Conservation (phyloP, 225 moss, liverwort and hornwort species). For the Thuidium tamariscinum region DNA sequence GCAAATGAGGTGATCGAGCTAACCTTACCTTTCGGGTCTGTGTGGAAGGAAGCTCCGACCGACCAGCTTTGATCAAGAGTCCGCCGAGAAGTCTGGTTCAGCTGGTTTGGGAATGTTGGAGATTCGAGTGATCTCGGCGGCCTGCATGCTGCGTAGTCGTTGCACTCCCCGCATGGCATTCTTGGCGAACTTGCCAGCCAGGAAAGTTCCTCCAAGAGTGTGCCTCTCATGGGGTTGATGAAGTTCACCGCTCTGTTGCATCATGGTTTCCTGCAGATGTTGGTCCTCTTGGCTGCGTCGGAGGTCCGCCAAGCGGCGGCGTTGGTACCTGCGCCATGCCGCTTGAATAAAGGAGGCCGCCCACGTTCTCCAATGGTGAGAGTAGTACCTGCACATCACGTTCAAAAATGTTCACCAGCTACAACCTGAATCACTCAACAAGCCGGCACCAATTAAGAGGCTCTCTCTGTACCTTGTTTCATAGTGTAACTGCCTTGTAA, state of each 20-base stretch:
- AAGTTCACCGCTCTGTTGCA: background rate
- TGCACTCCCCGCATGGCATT: slow-evolving; percentile 87
- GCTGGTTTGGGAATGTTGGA: slow-evolving; percentile 84
- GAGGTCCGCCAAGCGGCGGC: slow-evolving; percentile 45
- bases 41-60: background rate
- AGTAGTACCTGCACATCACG: slow-evolving; percentile 52
- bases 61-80: slow-evolving; percentile 4
- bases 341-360: slow-evolving; percentile 84
- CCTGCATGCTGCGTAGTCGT: slow-evolving; percentile 78
- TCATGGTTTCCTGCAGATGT: slow-evolving; percentile 32
- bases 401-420: background rate
- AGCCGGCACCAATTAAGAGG: no score
- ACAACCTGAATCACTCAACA: background rate
- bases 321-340: slow-evolving; percentile 71
- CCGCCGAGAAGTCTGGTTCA: slow-evolving; percentile 83
- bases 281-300: slow-evolving; percentile 62
- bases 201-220: slow-evolving; percentile 52
- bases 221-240: slow-evolving; percentile 10
- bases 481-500: background rate
- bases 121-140: slow-evolving; percentile 64
- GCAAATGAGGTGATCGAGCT: background rate
- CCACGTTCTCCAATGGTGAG: slow-evolving; percentile 97
- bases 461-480: background rate
- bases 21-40: background rate
- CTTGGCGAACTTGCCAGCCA: slow-evolving; percentile 76